Base-by-base conservation (phyloP, 805 yeast genomes). In the Suhomyces emberorum region DNA sequence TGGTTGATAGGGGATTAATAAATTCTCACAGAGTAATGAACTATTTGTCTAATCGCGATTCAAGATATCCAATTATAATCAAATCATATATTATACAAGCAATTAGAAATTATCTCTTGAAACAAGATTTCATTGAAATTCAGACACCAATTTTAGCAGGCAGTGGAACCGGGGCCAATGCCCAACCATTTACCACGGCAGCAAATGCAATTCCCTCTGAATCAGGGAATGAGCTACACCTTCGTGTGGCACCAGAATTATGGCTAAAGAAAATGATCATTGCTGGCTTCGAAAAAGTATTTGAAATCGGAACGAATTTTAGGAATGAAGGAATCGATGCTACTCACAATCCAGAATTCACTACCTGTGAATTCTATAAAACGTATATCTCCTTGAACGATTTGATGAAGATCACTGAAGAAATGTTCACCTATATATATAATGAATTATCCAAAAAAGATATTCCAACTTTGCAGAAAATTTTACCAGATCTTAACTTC, bases 321-420 rank as follows among this genome's bases (percentile, higher is more conserved):
- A 70, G 98, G 49, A 93, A 93, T 52, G 98, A 93, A 61, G 96
- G 97, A 5, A 71, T 91, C 19, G 98, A 91, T 55, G 70, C 83
- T 1, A 85, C 96, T 0, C 98, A 91, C 57, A 93, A 91, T 59
- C 95, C 96, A 0, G 98, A 91, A 53, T 91, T 89, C 55, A 82
- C 95, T 1, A 77, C 88, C 2, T 80, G 96, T 54, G 98, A 91
- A 55, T 85, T 88, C 49, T 91, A 91, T 56, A 84, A 83, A 49
- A 72, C 85, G 0, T 88, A 74, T 52, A 77, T 83, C 0, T 67
- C 74, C 7, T 62, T 93, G 45, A 73, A 76, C 0, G 84, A 84
- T 18, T 63, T 91, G 40, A 83, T 88, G 72, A 40, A 38, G 0
- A 48, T 81, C 22, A 81, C 95, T 1, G 83, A 86, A 49, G 61